A percentile compares a stretch with the other conserved stretches of the same genome.
phyloP scores from a whole-genome alignment of 192 early-diverging fungal genomes.

The Coemansia erecta region DNA sequence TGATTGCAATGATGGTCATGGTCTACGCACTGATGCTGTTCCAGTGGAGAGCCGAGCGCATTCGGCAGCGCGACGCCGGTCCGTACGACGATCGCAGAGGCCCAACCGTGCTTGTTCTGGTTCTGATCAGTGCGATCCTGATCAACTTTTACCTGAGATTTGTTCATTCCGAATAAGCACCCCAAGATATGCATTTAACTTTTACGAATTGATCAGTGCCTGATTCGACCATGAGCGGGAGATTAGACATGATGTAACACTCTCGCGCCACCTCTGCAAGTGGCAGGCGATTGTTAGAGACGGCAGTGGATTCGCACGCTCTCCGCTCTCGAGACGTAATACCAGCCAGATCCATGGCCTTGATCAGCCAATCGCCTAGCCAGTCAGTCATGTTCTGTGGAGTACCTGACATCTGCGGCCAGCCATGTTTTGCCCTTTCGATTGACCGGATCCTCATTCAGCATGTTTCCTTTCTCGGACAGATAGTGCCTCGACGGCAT shows the following conservation, averaged over 20 bases:
- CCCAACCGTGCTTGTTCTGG: slow-evolving; percentile 67
- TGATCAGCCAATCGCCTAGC: too few species aligned
- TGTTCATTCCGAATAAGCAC: slow-evolving; percentile 13
- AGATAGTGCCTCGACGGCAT: too few species aligned
- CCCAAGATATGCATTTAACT: background rate
- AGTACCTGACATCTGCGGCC: too few species aligned
- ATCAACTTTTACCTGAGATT: slow-evolving; percentile 71
- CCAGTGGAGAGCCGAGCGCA: slow-evolving; percentile 71
- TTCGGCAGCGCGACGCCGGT: slow-evolving; percentile 64
- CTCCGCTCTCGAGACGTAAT: too few species aligned
- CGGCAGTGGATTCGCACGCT: too few species aligned
- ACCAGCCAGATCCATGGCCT: too few species aligned
- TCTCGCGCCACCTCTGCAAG: background rate
- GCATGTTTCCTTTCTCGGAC: too few species aligned
- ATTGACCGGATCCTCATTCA: too few species aligned
- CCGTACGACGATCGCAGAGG: slow-evolving; percentile 77
- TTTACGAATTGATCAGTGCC: background rate
- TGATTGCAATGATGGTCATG: slow-evolving; percentile 75
- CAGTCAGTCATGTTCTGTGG: background rate
- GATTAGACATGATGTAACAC: background rate
- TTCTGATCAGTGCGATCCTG: slow-evolving; percentile 64
- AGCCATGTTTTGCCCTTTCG: too few species aligned
- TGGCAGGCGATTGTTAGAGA: too few species aligned
- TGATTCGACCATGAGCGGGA: background rate
- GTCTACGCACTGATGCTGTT: slow-evolving; percentile 72